Evolutionary conservation across 208 protist species (phyloP), one percentile per base, ranked within the genome.

Genomic region (Porcisia deanei): DNA sequence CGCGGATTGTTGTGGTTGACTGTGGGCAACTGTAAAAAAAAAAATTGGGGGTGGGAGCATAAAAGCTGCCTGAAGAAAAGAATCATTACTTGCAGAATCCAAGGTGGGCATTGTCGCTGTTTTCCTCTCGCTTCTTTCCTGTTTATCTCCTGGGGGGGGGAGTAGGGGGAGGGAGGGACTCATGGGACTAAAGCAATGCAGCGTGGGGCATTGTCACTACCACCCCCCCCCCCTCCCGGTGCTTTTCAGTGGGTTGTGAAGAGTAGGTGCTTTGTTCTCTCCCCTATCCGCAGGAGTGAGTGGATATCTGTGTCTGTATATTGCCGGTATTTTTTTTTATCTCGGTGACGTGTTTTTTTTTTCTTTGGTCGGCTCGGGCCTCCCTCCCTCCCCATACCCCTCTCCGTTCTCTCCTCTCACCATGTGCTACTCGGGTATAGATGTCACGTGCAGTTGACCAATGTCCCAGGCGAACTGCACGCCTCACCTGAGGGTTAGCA

Each of bases 1-100:
- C 86, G 20, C 73, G 67, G 30, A 71, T 97, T 1, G 73, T 70
- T 4, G 73, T 97, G n/a, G 88, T 93, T 14, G 89, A 93, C 7
- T 93, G 89, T 63, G 93, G 93, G 1, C 83, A 83, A 61, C 68
- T 84, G 53, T 81, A 81, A 75, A 20, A 54, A 55, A 43, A 57
- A 30, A 53, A 66, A 34, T 53, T 4, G 53, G 25, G 14, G 5
- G 7, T 22, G 25, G 30, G 30, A 3, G 2, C 47, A 57, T 20
- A 12, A 55, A n/a, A 8, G 25, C 16, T 8, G 12, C 6, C 9
- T 16, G 39, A 58, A 34, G 47, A 59, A 25, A 6, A 69, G 25
- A 22, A 43, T 41, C 16, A 30, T 25, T 53, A 41, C 1, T 10
- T 25, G 49, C 4, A 22, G 41, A 9, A 20, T 12, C n/a, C 18